Evolutionary conservation across 2,329 filamentous ascomycete species (phyloP).

Genomic region (Colletotrichum tamarilloi): DNA sequence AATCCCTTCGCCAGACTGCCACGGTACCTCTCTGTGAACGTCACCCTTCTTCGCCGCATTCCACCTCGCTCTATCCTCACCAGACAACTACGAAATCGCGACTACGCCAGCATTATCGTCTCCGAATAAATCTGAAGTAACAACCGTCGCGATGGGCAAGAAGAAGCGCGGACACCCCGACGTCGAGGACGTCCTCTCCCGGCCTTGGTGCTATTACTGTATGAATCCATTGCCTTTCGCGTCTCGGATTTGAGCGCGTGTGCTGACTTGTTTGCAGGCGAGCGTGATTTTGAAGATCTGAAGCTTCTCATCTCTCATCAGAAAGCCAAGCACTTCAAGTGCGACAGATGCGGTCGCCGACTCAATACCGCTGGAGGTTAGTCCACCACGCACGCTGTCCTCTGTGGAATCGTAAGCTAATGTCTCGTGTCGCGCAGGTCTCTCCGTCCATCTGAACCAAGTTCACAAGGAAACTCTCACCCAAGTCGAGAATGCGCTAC

Average conservation of each 20-base stretch:
- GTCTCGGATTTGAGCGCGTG: background rate
- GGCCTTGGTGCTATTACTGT: slow-evolving; percentile 99
- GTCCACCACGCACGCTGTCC: slow-evolving; percentile 40
- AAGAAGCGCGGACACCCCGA: slow-evolving; percentile 90
- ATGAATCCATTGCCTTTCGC: slow-evolving; percentile 39
- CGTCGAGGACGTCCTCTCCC: slow-evolving; percentile 86
- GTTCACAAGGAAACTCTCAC: slow-evolving; percentile 95
- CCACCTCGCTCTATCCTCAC: background rate
- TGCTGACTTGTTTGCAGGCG: slow-evolving; percentile 60
- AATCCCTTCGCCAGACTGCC: slow-evolving; percentile 32
- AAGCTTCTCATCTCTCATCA: slow-evolving; percentile 98
- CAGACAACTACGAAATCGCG: background rate
- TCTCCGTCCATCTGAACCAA: slow-evolving; percentile 97
- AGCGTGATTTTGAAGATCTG: slow-evolving; percentile 96
- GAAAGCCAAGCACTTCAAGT: slow-evolving; percentile 99
- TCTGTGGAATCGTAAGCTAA: slow-evolving; percentile 16
- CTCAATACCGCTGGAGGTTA: slow-evolving; percentile 94
- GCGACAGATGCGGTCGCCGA: slow-evolving; percentile 86
- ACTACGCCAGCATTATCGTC: no score
- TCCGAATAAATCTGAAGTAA: background rate
- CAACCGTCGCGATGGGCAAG: slow-evolving; percentile 75
- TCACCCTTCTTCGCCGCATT: slow-evolving; percentile 13
- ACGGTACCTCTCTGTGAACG: slow-evolving; percentile 11
- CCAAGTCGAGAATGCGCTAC: slow-evolving; percentile 90
- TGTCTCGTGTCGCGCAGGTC: slow-evolving; percentile 64